These are phyloP conservation scores for Ilyonectria mors-panacis DNA, from an alignment of 2,329 filamentous ascomycete genomes.

Conservation along the genomic window DNA sequence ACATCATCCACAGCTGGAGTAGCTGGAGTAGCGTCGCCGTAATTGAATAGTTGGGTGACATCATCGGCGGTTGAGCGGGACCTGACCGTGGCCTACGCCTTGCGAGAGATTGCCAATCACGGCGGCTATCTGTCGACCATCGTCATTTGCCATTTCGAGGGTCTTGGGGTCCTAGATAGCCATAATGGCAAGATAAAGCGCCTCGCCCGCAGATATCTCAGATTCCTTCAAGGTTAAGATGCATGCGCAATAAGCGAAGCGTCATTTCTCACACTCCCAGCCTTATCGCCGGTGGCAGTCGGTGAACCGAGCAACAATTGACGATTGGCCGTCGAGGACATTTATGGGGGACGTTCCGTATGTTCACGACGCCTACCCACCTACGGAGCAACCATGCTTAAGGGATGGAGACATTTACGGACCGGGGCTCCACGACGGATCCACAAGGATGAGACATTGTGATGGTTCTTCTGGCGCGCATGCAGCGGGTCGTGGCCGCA, in stretches of 20 bases:
- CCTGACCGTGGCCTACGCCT: too few species aligned
- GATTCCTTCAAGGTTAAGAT: background rate
- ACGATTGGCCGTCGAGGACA: background rate
- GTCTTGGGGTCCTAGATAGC: too few species aligned
- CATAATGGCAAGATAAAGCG: background rate
- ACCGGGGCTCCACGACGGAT: constrained; percentile 1
- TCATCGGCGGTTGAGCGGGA: too few species aligned
- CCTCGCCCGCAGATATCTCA: background rate
- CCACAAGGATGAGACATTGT: constrained; percentile 7
- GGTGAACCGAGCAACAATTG: background rate
- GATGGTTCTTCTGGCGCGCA: constrained; percentile 3
- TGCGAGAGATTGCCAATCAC: too few species aligned
- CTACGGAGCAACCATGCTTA: background rate
- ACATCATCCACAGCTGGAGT: too few species aligned
- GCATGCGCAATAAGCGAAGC: background rate
- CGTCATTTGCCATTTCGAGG: too few species aligned
- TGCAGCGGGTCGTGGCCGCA: background rate
- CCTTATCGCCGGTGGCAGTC: background rate
- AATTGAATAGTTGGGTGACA: too few species aligned
- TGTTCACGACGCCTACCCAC: background rate
- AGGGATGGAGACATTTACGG: background rate
- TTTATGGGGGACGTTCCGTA: background rate
- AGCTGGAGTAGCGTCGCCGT: too few species aligned
- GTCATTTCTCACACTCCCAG: background rate
- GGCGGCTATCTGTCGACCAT: background rate